A percentile compares a stretch with the other conserved stretches of the same genome.
phyloP scores from a whole-genome alignment of 1,284 basidiomycete genomes.

The Tilletia caries region DNA sequence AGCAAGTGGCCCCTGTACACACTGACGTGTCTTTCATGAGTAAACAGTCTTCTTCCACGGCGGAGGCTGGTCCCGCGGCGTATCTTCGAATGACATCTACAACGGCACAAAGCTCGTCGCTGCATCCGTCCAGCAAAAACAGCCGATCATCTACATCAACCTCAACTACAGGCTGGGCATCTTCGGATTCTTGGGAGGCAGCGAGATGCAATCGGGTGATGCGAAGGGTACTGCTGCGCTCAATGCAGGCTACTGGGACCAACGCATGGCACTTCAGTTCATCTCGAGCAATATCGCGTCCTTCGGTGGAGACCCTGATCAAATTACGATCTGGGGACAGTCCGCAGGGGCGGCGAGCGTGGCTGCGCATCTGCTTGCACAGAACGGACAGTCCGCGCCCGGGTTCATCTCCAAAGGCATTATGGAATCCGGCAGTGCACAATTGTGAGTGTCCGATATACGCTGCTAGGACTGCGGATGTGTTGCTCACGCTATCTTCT shows the following conservation, averaged over 20 bases:
- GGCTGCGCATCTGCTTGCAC: neutral
- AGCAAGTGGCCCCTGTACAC: neutral
- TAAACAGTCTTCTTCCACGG: conserved; percentile 6
- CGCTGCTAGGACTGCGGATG: neutral
- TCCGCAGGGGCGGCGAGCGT: conserved; percentile 38
- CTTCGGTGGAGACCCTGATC: conserved; percentile 45
- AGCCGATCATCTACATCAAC: conserved; percentile 8
- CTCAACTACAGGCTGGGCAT: conserved; percentile 28
- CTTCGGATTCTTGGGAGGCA: conserved; percentile 34
- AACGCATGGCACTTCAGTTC: conserved; percentile 40
- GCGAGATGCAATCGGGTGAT: conserved; percentile 20
- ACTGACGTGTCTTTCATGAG: too few species aligned
- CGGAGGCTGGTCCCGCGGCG: conserved; percentile 3
- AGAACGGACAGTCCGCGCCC: neutral
- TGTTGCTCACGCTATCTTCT: neutral
- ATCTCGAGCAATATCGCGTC: conserved; percentile 34
- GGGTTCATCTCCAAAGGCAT: conserved; percentile 1
- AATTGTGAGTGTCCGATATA: neutral
- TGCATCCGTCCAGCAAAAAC: neutral
- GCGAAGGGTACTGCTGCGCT: conserved; percentile 20
- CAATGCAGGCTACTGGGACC: conserved; percentile 41
- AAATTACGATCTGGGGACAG: conserved; percentile 49
- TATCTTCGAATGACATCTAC: neutral
- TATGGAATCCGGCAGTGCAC: conserved; percentile 9
- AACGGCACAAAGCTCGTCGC: neutral